Conservation (phyloP, 2,329 filamentous ascomycete species). For the Ceratocystis papillata region DNA sequence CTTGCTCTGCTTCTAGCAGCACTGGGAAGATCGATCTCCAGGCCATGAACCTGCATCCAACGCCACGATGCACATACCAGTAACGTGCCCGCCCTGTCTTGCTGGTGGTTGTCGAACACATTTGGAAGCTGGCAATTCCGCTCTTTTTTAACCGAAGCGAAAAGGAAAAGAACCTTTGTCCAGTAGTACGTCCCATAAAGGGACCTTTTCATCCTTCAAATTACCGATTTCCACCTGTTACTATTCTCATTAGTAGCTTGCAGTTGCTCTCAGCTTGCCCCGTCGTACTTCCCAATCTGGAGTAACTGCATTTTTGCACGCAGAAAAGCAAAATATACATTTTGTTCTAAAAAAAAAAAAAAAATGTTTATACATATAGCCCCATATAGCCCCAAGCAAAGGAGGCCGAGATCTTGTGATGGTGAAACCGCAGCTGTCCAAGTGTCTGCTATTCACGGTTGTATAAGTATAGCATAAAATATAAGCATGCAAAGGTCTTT, state of each 20-base stretch:
- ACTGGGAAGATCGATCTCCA: neutral
- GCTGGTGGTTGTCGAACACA: neutral
- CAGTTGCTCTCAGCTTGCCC: neutral
- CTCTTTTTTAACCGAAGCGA: neutral
- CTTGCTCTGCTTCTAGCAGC: neutral
- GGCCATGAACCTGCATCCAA: too few species aligned
- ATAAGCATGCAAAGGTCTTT: neutral
- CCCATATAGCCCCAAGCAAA: too few species aligned
- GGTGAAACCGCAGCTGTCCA: neutral
- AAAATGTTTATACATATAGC: neutral
- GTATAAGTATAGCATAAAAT: too few species aligned
- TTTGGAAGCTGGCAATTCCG: neutral
- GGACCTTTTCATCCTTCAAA: neutral
- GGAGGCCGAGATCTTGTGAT: too few species aligned
- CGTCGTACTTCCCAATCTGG: neutral
- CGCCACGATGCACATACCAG: too few species aligned
- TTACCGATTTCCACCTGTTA: neutral
- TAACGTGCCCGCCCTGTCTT: too few species aligned
- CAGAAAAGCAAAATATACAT: neutral
- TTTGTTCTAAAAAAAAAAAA: neutral
- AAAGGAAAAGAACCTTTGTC: neutral
- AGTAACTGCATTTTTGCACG: neutral
- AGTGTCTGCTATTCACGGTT: too few species aligned
- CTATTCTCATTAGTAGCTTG: neutral
- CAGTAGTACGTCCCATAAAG: neutral